A percentile compares a stretch with the other conserved stretches of the same genome.
phyloP scores from a whole-genome alignment of 2,329 filamentous ascomycete species.

The Calycina herbarum region DNA sequence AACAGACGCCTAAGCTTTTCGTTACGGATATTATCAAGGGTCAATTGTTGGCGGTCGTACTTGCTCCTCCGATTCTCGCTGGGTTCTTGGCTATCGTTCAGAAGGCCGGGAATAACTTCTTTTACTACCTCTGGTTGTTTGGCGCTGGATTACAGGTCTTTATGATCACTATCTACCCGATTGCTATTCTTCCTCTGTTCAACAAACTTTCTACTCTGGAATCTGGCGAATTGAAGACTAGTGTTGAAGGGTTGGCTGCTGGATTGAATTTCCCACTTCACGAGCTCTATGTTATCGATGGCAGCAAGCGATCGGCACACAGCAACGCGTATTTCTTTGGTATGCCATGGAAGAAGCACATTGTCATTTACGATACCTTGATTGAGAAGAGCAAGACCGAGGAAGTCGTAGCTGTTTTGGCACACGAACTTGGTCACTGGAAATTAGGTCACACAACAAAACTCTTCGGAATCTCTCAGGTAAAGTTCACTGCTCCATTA shows the following conservation, averaged over 20 bases:
- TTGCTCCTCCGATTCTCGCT: constrained; percentile 85
- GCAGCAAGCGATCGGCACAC: constrained; percentile 83
- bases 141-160: constrained; percentile 86
- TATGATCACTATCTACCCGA: constrained; percentile 94
- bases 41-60: constrained; percentile 74
- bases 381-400: constrained; percentile 91
- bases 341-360: constrained; percentile 99
- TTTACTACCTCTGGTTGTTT: constrained; percentile 97
- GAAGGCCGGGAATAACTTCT: constrained; percentile 90
- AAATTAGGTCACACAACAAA: constrained; percentile 92
- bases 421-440: constrained; percentile 97
- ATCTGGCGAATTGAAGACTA: constrained; percentile 81
- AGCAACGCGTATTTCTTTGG: constrained; percentile 97
- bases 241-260: constrained; percentile 80
- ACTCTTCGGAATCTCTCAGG: constrained; percentile 82
- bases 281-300: constrained; percentile 93
- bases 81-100: constrained; percentile 93
- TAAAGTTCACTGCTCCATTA: constrained; percentile 39
- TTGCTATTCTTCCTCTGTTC: constrained; percentile 91
- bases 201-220: constrained; percentile 96
- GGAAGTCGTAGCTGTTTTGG: constrained; percentile 92
- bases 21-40: constrained; percentile 89
- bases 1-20: constrained; percentile 89
- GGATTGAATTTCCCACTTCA: constrained; percentile 88
- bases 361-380: constrained; percentile 97